Percentiles rank a stretch among this genome's conserved stretches.
Conservation (phyloP, 768 basidiomycete species). For the Solioccasus polychromus region DNA sequence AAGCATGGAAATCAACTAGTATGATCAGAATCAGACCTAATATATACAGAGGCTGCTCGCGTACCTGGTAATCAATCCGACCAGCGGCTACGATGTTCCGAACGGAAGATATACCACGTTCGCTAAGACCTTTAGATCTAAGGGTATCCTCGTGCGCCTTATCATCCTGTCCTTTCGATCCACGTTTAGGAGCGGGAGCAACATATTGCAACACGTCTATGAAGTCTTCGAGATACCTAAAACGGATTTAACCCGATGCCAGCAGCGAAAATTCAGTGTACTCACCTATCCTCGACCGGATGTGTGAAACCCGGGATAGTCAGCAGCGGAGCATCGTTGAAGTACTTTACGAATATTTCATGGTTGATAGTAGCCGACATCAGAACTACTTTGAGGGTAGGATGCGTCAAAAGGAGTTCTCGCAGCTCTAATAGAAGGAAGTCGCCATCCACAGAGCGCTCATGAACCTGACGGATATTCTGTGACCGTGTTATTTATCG, state of each 20-base stretch:
- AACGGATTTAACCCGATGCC: slow-evolving; percentile 1
- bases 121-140: slow-evolving; percentile 51
- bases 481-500: slow-evolving; percentile 1
- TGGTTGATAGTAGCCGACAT: slow-evolving; percentile 98
- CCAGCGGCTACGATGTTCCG: slow-evolving; percentile 59
- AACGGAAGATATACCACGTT: slow-evolving; percentile 49
- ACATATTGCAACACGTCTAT: slow-evolving; percentile 56
- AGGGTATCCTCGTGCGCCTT: slow-evolving; percentile 48
- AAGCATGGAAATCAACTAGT: slow-evolving; percentile 62
- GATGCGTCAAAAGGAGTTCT: slow-evolving; percentile 64
- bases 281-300: slow-evolving; percentile 73
- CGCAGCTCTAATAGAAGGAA: slow-evolving; percentile 83
- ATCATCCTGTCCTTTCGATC: slow-evolving; percentile 26
- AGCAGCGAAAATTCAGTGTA: slow-evolving; percentile 2
- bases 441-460: slow-evolving; percentile 89
- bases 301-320: slow-evolving; percentile 81
- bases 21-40: background rate
- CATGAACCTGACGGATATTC: slow-evolving; percentile 62
- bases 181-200: slow-evolving; percentile 40
- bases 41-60: background rate
- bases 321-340: slow-evolving; percentile 74
- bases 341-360: slow-evolving; percentile 79
- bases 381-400: slow-evolving; percentile 72
- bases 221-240: slow-evolving; percentile 84
- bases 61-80: slow-evolving; percentile 71